A percentile compares a stretch with the other conserved stretches of the same genome.
Evolutionary conservation across 768 basidiomycete species (phyloP).

Genomic region (Agrocybe pediades): DNA sequence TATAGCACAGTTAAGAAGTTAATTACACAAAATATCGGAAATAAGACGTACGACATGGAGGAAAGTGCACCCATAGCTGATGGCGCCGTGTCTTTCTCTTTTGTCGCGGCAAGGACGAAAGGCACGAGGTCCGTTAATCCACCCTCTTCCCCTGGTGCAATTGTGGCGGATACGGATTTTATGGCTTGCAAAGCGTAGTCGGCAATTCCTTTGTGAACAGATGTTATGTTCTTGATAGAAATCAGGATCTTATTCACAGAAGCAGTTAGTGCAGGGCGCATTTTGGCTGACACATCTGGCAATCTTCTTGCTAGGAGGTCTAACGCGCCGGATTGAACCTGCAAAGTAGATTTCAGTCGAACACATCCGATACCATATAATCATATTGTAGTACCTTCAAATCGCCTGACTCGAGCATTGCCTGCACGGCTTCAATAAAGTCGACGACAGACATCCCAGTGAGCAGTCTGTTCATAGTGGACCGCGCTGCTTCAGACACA

Average conservation of each 20-base stretch:
- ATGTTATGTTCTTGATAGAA: constrained; percentile 49
- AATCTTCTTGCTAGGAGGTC: constrained; percentile 70
- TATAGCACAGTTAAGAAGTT: constrained; percentile 29
- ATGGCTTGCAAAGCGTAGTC: constrained; percentile 61
- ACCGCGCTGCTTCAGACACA: constrained; percentile 47
- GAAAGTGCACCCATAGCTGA: constrained; percentile 57
- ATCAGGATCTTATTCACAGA: constrained; percentile 56
- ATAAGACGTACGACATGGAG: constrained; percentile 57
- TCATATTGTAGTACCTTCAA: constrained; percentile 53
- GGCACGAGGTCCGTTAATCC: constrained; percentile 62
- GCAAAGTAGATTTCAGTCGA: constrained; percentile 3
- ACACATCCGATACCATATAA: too few species aligned
- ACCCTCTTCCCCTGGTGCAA: constrained; percentile 67
- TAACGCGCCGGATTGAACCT: constrained; percentile 73
- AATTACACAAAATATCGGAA: neutral
- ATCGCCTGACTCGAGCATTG: constrained; percentile 58
- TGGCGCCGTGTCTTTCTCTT: constrained; percentile 35
- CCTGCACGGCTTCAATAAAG: constrained; percentile 60
- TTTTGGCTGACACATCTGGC: constrained; percentile 53
- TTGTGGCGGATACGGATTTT: constrained; percentile 56
- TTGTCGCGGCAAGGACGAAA: constrained; percentile 50
- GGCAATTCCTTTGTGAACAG: constrained; percentile 42
- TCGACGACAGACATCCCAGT: constrained; percentile 67
- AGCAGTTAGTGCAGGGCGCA: constrained; percentile 52
- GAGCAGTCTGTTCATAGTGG: constrained; percentile 55